Base-by-base conservation (phyloP, 225 moss, liverwort and hornwort genomes). In the Neckera pumila region DNA sequence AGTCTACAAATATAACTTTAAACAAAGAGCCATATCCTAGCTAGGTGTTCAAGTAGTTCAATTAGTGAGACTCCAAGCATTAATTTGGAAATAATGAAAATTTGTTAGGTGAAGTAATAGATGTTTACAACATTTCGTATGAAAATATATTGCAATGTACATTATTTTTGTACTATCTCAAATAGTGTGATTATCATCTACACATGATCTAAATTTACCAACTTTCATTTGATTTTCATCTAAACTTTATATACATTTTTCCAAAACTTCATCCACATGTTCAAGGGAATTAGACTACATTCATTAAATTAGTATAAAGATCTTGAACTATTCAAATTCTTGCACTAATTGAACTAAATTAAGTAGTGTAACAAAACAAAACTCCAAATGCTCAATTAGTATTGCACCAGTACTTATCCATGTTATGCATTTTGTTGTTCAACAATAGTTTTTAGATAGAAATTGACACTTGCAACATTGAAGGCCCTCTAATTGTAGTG, bases 401-500 rank as follows among this genome's bases (percentile, higher is more conserved):
- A 31, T n/a, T 1, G 4, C 12, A 10, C 1, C 14, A n/a, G n/a
- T n/a, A n/a, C n/a, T n/a, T 42, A 36, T 61, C 34, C 0, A 62
- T 16, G 5, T 49, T 13, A 25, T 64, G 10, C 40, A 40, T 51
- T 31, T 42, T 47, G 4, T 49, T 76, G 7, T 70, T 59, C 19
- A 40, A 76, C 5, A 76, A 42, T 18, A 45, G 40, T 56, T 73
- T 30, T 6, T 40, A 17, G 38, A 71, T 42, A 66, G 12, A 80
- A 77, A 42, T 28, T 25, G 1, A 64, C 25, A 92, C 90, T 88
- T 92, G 25, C 8, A 73, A 36, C 59, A 86, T 67, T 88, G 51
- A 79, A 86, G 67, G 89, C 76, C 56, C 69, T 85, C 90, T 87
- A 91, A 80, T 86, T 91, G 30, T 89, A 81, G 57, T 88, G 75